Conservation (phyloP, 768 basidiomycete species). For the Kwoniella heveanensis region DNA sequence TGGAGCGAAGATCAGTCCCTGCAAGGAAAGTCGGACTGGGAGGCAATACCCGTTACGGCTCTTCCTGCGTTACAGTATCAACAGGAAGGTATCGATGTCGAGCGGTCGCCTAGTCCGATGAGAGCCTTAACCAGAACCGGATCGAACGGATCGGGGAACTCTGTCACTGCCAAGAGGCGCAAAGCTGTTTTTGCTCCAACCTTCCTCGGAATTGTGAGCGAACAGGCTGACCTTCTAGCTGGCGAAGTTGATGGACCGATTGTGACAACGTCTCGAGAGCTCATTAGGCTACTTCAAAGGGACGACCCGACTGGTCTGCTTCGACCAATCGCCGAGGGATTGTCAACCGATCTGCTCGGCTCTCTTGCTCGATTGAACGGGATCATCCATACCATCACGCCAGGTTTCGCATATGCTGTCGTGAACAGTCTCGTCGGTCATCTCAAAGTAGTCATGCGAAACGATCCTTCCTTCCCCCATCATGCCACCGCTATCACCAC, state of each 20-base stretch:
- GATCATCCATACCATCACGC: conserved; percentile 18
- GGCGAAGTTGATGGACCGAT: conserved; percentile 17
- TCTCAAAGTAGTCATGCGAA: conserved; percentile 31
- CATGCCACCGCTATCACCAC: conserved; percentile 31
- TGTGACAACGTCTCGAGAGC: conserved; percentile 22
- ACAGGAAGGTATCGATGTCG: conserved; percentile 7
- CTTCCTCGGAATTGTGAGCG: conserved; percentile 20
- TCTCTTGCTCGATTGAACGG: conserved; percentile 33
- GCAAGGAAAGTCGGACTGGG: conserved; percentile 27
- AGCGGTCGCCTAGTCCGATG: conserved; percentile 23
- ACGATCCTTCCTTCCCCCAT: conserved; percentile 12
- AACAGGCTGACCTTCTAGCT: conserved; percentile 30
- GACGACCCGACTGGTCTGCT: conserved; percentile 36
- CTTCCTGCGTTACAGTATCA: conserved; percentile 32
- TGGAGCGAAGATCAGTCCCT: conserved; percentile 40
- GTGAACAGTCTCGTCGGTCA: conserved; percentile 41
- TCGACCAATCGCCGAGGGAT: conserved; percentile 29
- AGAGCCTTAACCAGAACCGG: conserved; percentile 19
- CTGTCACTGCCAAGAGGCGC: conserved; percentile 12
- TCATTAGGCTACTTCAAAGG: conserved; percentile 33
- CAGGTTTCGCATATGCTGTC: conserved; percentile 39
- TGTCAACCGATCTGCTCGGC: conserved; percentile 22
- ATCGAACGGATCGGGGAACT: conserved; percentile 29
- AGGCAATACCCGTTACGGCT: conserved; percentile 32
- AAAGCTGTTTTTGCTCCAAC: conserved; percentile 40